Conservation (phyloP, 1,284 basidiomycete genomes). For the Cutaneotrichosporon sp. region DNA sequence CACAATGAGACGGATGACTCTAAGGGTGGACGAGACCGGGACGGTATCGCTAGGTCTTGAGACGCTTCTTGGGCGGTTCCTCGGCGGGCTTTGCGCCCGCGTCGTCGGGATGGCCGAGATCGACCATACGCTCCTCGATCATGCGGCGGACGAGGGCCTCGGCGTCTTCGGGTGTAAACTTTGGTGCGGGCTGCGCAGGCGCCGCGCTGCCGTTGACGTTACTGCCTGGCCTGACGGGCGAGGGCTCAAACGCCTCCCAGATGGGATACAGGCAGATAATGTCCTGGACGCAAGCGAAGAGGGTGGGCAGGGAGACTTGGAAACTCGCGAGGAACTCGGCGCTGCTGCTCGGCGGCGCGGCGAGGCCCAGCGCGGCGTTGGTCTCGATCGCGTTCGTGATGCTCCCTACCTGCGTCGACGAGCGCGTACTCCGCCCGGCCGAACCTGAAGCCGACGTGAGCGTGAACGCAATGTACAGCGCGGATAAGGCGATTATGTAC, state of each 20-base stretch:
- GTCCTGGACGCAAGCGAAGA: slow-evolving; percentile 85
- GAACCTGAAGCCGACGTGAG: slow-evolving; percentile 36
- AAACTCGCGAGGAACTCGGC: slow-evolving; percentile 73
- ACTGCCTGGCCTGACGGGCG: slow-evolving; percentile 7
- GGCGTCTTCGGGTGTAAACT: slow-evolving; percentile 40
- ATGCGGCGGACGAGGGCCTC: slow-evolving; percentile 57
- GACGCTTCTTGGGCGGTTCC: slow-evolving; percentile 21
- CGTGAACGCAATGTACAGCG: slow-evolving; percentile 74
- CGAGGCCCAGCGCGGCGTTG: slow-evolving; percentile 34
- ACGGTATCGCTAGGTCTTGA: not conserved
- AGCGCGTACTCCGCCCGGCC: slow-evolving; percentile 43
- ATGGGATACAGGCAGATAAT: slow-evolving; percentile 82
- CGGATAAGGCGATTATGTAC: slow-evolving; percentile 84
- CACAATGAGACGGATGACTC: not conserved
- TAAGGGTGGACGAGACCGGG: not conserved
- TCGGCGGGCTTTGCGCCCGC: slow-evolving; percentile 19
- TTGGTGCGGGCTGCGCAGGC: slow-evolving; percentile 35
- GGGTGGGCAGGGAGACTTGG: slow-evolving; percentile 72
- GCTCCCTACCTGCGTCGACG: slow-evolving; percentile 47
- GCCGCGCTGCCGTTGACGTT: slow-evolving; percentile 1
- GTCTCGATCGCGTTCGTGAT: slow-evolving; percentile 46
- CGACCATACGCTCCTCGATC: slow-evolving; percentile 62
- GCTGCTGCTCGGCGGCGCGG: slow-evolving; percentile 29
- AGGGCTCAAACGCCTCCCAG: slow-evolving; percentile 65
- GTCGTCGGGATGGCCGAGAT: slow-evolving; percentile 55